These are phyloP conservation scores for Wallacemonas collosoma DNA, from an alignment of 208 protist genomes.

Conservation along the genomic window DNA sequence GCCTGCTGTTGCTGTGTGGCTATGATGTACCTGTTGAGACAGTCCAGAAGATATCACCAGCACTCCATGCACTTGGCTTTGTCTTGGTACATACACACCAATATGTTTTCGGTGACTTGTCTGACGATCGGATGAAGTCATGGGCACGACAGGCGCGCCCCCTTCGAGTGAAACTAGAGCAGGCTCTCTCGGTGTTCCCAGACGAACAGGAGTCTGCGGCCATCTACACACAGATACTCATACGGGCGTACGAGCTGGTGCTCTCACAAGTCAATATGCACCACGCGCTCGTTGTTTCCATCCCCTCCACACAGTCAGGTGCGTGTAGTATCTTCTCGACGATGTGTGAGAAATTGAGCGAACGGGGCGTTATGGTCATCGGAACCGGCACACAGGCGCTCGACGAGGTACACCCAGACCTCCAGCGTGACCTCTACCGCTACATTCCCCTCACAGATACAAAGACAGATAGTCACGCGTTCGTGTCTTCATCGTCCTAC, in stretches of 20 bases:
- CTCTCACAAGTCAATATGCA: not conserved
- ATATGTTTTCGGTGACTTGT: not conserved
- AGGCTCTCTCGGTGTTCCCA: not conserved
- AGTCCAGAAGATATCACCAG: not conserved
- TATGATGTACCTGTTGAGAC: not conserved
- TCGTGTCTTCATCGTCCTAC: no score
- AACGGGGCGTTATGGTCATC: not conserved
- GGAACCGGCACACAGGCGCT: not conserved
- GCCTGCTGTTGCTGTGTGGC: not conserved
- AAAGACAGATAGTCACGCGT: no score
- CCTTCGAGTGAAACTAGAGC: not conserved
- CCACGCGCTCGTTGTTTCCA: not conserved
- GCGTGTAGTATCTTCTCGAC: slow-evolving; percentile 7
- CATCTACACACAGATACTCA: slow-evolving; percentile 2
- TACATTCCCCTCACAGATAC: not conserved
- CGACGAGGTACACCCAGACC: not conserved
- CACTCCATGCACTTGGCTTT: not conserved
- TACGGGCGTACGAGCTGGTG: not conserved
- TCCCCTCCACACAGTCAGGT: not conserved
- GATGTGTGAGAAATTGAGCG: slow-evolving; percentile 4
- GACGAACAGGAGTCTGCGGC: not conserved
- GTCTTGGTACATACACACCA: not conserved
- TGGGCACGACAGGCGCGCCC: not conserved
- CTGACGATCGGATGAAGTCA: not conserved
- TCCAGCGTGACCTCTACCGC: not conserved